These are phyloP conservation scores for Phytophthora pistaciae DNA, from an alignment of 352 stramenopile species.

Conservation along the genomic window DNA sequence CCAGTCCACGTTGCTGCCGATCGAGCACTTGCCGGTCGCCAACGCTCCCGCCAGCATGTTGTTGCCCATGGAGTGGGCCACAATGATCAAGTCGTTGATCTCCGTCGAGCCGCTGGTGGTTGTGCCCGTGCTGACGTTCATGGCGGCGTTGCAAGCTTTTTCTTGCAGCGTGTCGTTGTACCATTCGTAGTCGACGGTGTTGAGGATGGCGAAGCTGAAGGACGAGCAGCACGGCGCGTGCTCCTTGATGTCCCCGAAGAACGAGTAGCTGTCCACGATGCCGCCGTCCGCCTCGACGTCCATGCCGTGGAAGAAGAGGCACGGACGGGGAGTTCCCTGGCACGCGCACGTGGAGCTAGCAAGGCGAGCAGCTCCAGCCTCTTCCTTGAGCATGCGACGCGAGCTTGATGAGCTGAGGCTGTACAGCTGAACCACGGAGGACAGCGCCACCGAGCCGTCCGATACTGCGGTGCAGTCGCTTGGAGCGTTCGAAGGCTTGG, in stretches of 20 bases:
- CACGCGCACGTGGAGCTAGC: slow-evolving; percentile 45
- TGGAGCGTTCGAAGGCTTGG: slow-evolving; percentile 35
- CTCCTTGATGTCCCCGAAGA: slow-evolving; percentile 57
- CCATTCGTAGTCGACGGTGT: slow-evolving; percentile 66
- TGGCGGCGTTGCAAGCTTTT: slow-evolving; percentile 45
- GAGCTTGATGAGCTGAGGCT: slow-evolving; percentile 22
- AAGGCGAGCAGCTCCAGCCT: slow-evolving; percentile 29
- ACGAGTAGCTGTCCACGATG: slow-evolving; percentile 47
- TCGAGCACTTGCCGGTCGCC: slow-evolving; percentile 51
- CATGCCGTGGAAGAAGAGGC: slow-evolving; percentile 67
- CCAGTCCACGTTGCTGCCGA: slow-evolving; percentile 47
- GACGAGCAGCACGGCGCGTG: slow-evolving; percentile 66
- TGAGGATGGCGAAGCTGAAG: slow-evolving; percentile 54
- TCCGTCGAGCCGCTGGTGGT: slow-evolving; percentile 39
- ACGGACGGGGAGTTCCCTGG: slow-evolving; percentile 45
- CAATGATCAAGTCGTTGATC: slow-evolving; percentile 61
- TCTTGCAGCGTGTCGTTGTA: slow-evolving; percentile 55
- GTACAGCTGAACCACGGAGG: slow-evolving; percentile 44
- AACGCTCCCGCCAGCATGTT: slow-evolving; percentile 59
- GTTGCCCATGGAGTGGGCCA: slow-evolving; percentile 74
- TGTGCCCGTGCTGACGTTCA: slow-evolving; percentile 39
- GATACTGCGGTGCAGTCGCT: slow-evolving; percentile 33
- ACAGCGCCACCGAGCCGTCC: slow-evolving; percentile 32
- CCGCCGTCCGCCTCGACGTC: slow-evolving; percentile 42
- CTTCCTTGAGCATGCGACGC: slow-evolving; percentile 31